Conservation (phyloP, 1,284 basidiomycete species). For the Pholiota adiposa region DNA sequence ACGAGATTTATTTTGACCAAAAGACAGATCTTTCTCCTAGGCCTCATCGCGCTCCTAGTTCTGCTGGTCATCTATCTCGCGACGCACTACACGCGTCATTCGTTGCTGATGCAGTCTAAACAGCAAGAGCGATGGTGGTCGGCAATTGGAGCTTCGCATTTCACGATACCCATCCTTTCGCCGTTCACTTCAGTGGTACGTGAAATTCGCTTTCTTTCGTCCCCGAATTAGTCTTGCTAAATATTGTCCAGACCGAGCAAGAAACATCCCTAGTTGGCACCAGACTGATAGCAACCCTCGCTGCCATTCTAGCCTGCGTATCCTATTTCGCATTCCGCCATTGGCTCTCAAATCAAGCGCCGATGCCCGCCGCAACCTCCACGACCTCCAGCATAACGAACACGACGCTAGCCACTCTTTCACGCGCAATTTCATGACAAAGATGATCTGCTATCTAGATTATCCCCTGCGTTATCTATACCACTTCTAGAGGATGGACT, state of each 20-base stretch:
- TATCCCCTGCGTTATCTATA: not conserved
- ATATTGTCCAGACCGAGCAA: slow-evolving; percentile 55
- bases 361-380: not conserved
- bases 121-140: slow-evolving; percentile 30
- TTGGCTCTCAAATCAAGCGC: slow-evolving; percentile 21
- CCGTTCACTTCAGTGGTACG: slow-evolving; percentile 71
- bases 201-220: not conserved
- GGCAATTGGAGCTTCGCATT: slow-evolving; percentile 47
- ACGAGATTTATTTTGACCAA: not conserved
- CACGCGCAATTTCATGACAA: slow-evolving; percentile 10
- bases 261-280: slow-evolving; percentile 60
- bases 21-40: slow-evolving; percentile 45
- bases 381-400: slow-evolving; percentile 1
- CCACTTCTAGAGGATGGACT: too few relatives aligned
- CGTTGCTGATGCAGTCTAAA: slow-evolving; percentile 21
- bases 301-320: slow-evolving; percentile 40
- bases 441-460: not conserved
- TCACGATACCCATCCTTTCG: slow-evolving; percentile 71
- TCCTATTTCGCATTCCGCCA: slow-evolving; percentile 46
- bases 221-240: not conserved
- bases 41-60: slow-evolving; percentile 44
- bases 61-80: slow-evolving; percentile 47
- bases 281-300: slow-evolving; percentile 42
- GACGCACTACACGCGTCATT: slow-evolving; percentile 33
- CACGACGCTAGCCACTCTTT: slow-evolving; percentile 2